Percentiles rank a stretch among this genome's conserved stretches.
Conservation (phyloP, 768 basidiomycete species). For the Lyophyllum semitale region DNA sequence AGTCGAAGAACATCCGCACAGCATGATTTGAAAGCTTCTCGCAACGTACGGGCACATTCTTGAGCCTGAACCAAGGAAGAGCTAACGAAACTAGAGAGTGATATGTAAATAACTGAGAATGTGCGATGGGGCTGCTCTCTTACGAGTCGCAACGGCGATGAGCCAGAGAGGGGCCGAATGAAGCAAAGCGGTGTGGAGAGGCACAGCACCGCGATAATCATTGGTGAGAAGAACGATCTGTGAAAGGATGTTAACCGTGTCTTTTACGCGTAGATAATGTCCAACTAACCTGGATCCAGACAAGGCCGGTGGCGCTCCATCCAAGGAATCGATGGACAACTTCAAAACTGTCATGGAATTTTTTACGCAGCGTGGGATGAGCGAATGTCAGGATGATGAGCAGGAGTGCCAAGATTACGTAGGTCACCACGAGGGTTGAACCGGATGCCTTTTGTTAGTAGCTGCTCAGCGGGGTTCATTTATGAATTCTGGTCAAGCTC, state of each 20-base stretch:
- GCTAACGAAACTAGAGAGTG: slow-evolving; percentile 31
- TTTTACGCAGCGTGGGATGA: slow-evolving; percentile 36
- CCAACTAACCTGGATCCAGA: slow-evolving; percentile 41
- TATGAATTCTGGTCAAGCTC: slow-evolving; percentile 5
- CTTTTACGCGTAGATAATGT: background rate
- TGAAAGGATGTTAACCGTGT: background rate
- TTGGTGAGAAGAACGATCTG: slow-evolving; percentile 27
- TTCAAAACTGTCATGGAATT: slow-evolving; percentile 45
- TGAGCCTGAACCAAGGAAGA: slow-evolving; percentile 45
- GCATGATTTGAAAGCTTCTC: slow-evolving; percentile 45
- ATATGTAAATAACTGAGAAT: background rate
- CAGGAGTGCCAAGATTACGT: slow-evolving; percentile 21
- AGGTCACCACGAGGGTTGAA: slow-evolving; percentile 11
- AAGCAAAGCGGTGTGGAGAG: slow-evolving; percentile 3
- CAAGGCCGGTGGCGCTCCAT: slow-evolving; percentile 42
- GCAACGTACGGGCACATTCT: slow-evolving; percentile 39
- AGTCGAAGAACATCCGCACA: slow-evolving; percentile 46
- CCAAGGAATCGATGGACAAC: slow-evolving; percentile 45
- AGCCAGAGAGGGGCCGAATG: slow-evolving; percentile 42
- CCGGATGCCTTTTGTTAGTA: background rate
- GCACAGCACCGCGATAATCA: slow-evolving; percentile 39
- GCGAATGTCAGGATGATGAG: slow-evolving; percentile 40
- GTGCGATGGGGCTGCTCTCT: background rate
- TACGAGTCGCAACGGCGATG: slow-evolving; percentile 34
- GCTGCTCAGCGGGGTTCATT: background rate